These are phyloP conservation scores for Eucalyptus curtisii DNA, from an alignment of 345 rosid genomes.

Conservation along the genomic window DNA sequence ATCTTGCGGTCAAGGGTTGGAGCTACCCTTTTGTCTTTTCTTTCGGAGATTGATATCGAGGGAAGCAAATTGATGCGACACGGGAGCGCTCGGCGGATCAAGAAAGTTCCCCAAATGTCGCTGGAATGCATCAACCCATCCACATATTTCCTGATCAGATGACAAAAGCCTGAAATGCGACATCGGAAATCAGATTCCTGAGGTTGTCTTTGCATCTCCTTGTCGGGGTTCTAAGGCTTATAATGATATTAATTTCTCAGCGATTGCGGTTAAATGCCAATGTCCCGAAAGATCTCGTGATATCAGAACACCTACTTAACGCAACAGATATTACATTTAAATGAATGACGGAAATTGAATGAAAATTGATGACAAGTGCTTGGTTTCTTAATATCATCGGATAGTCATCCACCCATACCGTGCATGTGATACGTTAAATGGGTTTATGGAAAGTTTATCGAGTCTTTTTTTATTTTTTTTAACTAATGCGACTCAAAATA, in stretches of 20 bases:
- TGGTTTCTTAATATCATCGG: background rate
- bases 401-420: no score
- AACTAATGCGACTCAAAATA: background rate
- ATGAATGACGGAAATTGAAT: background rate
- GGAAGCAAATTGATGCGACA: background rate
- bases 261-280: accelerated
- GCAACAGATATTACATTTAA: background rate
- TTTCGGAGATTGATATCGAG: background rate
- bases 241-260: background rate
- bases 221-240: background rate
- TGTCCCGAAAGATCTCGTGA: background rate
- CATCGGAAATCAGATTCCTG: background rate
- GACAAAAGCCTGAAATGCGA: background rate
- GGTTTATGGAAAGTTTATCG: background rate
- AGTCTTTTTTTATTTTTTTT: no score
- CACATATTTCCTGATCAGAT: background rate
- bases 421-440: no score
- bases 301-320: background rate
- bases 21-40: background rate
- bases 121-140: background rate
- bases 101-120: background rate
- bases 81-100: background rate
- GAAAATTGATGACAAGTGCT: background rate
- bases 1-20: background rate
- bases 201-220: background rate